Evolutionary conservation across 139 green algal genomes (phyloP).

Genomic region (Penium margaritaceum): DNA sequence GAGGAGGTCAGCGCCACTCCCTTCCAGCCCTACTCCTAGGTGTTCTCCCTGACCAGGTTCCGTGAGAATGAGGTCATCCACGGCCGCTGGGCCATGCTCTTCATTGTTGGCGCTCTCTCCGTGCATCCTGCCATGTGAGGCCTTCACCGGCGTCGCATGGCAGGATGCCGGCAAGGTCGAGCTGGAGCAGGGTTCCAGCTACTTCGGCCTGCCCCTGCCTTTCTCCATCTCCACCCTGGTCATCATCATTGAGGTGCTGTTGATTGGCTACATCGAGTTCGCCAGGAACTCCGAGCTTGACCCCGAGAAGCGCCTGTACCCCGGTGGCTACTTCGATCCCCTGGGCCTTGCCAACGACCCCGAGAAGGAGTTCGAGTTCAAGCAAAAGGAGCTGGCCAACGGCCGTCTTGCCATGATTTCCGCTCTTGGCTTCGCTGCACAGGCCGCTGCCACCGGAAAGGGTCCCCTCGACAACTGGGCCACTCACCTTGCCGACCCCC

Average conservation of each 20-base stretch:
- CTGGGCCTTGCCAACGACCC: constrained; percentile 40
- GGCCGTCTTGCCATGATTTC: constrained; percentile 49
- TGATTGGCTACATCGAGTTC: constrained; percentile 46
- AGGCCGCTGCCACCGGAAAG: constrained; percentile 44
- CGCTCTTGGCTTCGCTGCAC: constrained; percentile 47
- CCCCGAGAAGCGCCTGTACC: constrained; percentile 44
- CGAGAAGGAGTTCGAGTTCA: constrained; percentile 37
- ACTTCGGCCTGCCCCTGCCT: constrained; percentile 42
- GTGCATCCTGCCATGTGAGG: too few species aligned
- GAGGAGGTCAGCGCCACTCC: constrained; percentile 5
- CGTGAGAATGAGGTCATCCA: constrained; percentile 49
- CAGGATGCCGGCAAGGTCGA: constrained; percentile 39
- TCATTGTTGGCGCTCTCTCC: constrained; percentile 31
- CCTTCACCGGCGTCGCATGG: constrained; percentile 47
- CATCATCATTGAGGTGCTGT: constrained; percentile 42
- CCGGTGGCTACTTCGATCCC: constrained; percentile 49
- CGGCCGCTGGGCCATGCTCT: constrained; percentile 49
- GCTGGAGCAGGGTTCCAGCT: constrained; percentile 24
- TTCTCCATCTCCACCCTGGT: constrained; percentile 34
- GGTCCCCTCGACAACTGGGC: constrained; percentile 47
- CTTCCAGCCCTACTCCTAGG: constrained; percentile 57
- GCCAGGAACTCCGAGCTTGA: constrained; percentile 35
- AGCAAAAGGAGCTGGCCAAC: constrained; percentile 51
- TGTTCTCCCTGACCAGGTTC: constrained; percentile 89
- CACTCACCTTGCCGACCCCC: constrained; percentile 24